Evolutionary conservation across 2,329 filamentous ascomycete genomes (phyloP).

Genomic region (Microsporum ferrugineum): DNA sequence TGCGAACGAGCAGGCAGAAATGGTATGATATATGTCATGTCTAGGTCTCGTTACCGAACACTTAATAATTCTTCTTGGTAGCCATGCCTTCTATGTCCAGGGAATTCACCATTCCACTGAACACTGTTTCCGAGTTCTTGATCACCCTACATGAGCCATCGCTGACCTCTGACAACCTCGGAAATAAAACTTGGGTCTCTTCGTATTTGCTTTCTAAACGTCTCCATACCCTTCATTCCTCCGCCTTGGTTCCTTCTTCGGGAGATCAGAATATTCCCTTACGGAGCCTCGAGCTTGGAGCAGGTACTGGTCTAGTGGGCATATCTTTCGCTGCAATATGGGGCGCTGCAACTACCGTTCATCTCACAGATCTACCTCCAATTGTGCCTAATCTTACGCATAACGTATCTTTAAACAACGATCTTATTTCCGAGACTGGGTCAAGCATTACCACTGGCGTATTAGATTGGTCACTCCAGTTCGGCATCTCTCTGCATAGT

Average conservation of each 20-base stretch:
- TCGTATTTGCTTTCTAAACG: constrained; percentile 73
- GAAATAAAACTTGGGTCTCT: constrained; percentile 91
- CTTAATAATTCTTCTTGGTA: constrained; percentile 13
- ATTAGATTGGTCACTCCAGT: constrained; percentile 55
- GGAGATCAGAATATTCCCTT: constrained; percentile 19
- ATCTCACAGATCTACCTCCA: constrained; percentile 71
- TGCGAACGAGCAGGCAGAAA: constrained; percentile 75
- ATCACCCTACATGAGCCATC: constrained; percentile 75
- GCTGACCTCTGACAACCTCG: constrained; percentile 75
- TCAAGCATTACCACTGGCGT: constrained; percentile 52
- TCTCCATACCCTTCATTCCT: constrained; percentile 40
- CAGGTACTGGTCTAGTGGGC: constrained; percentile 84
- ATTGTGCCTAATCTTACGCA: constrained; percentile 70
- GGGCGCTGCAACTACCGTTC: constrained; percentile 44
- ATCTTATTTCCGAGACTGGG: constrained; percentile 43
- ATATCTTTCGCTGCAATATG: constrained; percentile 68
- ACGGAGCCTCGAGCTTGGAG: constrained; percentile 63
- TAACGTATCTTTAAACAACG: constrained; percentile 57
- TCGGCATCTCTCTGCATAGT: constrained; percentile 17
- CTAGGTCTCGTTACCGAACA: too few relatives aligned
- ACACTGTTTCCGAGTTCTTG: constrained; percentile 41
- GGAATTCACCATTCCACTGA: constrained; percentile 45
- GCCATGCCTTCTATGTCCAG: constrained; percentile 55
- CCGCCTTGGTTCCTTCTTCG: constrained; percentile 23
- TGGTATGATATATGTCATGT: constrained; percentile 31